phyloP scores from a whole-genome alignment of 2,329 filamentous ascomycete genomes.

The Colletotrichum theobromicola region DNA sequence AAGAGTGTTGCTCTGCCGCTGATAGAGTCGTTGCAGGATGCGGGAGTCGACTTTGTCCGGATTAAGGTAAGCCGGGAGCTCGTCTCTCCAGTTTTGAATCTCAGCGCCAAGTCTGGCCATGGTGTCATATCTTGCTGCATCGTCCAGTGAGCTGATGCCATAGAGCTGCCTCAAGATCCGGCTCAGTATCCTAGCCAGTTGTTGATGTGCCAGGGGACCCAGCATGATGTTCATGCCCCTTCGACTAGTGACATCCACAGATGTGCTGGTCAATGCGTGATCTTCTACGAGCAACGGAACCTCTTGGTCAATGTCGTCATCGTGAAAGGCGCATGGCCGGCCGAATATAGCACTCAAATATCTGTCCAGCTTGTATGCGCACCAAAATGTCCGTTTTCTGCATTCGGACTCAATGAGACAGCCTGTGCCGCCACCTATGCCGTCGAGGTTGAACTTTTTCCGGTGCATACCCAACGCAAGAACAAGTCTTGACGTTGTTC shows the following conservation, averaged over 20 bases:
- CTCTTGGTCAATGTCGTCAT: slow-evolving; percentile 69
- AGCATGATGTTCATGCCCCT: slow-evolving; percentile 24
- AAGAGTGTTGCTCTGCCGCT: slow-evolving; percentile 43
- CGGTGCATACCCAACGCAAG: slow-evolving; percentile 44
- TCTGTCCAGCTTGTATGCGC: slow-evolving; percentile 66
- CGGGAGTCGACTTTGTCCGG: not conserved
- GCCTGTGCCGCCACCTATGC: slow-evolving; percentile 30
- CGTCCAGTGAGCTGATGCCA: not conserved
- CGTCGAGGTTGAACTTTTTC: not conserved
- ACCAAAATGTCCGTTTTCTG: slow-evolving; percentile 62
- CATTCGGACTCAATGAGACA: slow-evolving; percentile 35
- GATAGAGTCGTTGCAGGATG: slow-evolving; percentile 38
- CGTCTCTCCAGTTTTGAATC: not conserved
- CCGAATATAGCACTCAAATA: slow-evolving; percentile 68
- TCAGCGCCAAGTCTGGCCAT: slow-evolving; percentile 25
- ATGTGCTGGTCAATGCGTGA: slow-evolving; percentile 6
- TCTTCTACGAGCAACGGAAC: slow-evolving; percentile 61
- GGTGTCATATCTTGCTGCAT: not conserved
- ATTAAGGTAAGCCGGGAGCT: not conserved
- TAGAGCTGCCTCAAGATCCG: not conserved
- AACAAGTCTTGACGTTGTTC: slow-evolving; percentile 41
- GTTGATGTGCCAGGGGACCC: slow-evolving; percentile 38
- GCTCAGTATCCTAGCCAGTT: not conserved
- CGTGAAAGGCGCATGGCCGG: slow-evolving; percentile 64
- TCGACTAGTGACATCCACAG: not conserved